Percentiles rank a stretch among this genome's conserved stretches.
phyloP scores from a whole-genome alignment of 768 basidiomycete species.

The Lepiota venenata region DNA sequence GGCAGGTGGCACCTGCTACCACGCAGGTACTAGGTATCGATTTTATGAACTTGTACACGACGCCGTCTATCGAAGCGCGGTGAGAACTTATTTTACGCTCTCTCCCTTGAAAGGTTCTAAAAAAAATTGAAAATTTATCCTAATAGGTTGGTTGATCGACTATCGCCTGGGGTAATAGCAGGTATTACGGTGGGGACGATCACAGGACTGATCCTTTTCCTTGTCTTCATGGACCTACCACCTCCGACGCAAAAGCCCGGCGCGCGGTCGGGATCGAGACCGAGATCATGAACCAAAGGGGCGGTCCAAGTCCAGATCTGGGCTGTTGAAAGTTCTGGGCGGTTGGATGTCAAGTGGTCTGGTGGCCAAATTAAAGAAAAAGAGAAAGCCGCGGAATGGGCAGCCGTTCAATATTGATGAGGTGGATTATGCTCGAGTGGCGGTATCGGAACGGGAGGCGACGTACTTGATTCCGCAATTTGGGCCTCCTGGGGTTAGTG shows the following conservation, averaged over 20 bases:
- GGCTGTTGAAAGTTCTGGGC: too few relatives aligned
- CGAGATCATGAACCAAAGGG: neutral
- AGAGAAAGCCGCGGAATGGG: neutral
- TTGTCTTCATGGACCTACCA: neutral
- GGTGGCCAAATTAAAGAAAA: neutral
- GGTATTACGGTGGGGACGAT: constrained; percentile 5
- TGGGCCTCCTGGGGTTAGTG: neutral
- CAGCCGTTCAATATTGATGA: constrained; percentile 1
- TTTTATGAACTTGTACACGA: constrained; percentile 26
- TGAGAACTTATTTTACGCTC: constrained; percentile 8
- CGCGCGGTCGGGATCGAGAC: neutral
- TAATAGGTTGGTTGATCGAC: neutral
- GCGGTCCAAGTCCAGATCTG: too few relatives aligned
- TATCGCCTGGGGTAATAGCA: neutral
- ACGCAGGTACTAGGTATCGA: constrained; percentile 22
- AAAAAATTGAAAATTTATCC: neutral
- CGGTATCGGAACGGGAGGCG: neutral
- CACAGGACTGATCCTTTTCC: neutral
- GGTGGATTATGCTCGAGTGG: constrained; percentile 2
- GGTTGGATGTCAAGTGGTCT: too few relatives aligned
- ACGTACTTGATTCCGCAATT: neutral
- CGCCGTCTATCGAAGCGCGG: constrained; percentile 19
- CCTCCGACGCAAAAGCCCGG: neutral
- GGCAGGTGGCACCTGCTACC: constrained; percentile 11
- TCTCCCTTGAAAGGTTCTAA: too few relatives aligned